Conservation (phyloP, 1,139 yeast genomes). For the Diutina ranongensis region DNA sequence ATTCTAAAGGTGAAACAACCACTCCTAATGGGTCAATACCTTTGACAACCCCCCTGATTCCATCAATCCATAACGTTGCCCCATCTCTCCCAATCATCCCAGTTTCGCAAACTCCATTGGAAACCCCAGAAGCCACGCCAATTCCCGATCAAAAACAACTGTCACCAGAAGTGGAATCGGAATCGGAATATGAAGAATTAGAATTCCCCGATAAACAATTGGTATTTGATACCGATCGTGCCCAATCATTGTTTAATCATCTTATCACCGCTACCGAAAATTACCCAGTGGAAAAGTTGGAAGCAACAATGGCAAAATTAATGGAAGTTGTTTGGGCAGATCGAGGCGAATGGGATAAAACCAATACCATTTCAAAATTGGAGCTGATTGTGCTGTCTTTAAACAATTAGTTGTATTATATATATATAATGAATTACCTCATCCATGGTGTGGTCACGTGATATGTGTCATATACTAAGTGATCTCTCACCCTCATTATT, state of each 20-base stretch:
- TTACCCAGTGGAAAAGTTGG: conserved; percentile 59
- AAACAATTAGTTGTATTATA: background rate
- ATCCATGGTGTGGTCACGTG: background rate
- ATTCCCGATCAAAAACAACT: conserved; percentile 11
- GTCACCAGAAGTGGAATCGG: conserved; percentile 12
- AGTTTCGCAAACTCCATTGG: background rate
- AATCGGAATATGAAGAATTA: conserved; percentile 14
- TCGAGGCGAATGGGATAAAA: conserved; percentile 58
- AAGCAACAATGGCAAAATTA: conserved; percentile 58
- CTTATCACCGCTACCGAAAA: conserved; percentile 31
- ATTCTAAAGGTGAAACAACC: no score
- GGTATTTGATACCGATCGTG: conserved; percentile 12
- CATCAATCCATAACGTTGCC: background rate
- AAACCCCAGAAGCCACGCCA: conserved; percentile 8
- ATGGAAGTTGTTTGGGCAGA: conserved; percentile 70
- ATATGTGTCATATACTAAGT: background rate
- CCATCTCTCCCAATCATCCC: background rate
- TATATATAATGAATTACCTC: background rate
- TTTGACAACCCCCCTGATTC: no score
- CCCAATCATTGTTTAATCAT: conserved; percentile 16
- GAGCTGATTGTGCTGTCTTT: background rate
- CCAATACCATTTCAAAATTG: conserved; percentile 22
- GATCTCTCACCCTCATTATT: background rate
- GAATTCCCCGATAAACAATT: conserved; percentile 13
- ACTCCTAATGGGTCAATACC: no score